Base-by-base conservation (phyloP, 202 grass and related monocot genomes). In the Elaeis oleifera region DNA sequence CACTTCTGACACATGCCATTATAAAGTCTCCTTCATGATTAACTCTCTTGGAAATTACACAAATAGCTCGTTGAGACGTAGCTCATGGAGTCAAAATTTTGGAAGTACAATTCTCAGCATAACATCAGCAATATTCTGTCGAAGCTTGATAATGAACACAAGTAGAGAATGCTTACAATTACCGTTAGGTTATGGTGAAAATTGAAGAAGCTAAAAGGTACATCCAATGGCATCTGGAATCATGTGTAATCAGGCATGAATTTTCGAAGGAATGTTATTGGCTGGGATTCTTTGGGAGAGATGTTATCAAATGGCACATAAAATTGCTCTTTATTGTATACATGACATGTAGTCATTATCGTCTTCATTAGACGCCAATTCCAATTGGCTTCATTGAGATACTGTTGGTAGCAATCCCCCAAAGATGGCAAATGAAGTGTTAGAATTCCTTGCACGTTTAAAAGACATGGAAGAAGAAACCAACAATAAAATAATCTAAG, bases 321-420 rank as follows among this genome's bases (percentile, higher is more conserved):
- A 71, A 82, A 89, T 68, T 71, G 88, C 65, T 97, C 88, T 72
- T 89, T 79, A 71, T 92, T 76, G 25, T 97, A 97, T 9, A 97
- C 79, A 79, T 97, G 94, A 69, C 94, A 97, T 56, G 63, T 79
- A 53, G 94, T 97, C 75, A 97, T 63, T 92, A 97, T 97, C 32
- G 88, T 89, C 74, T 97, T 97, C 94, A 97, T 92, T 56, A 97
- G 69, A 65, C 94, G 79, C 94, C 88, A 97, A 75, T 86, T 97
- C 94, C 94, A 92, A 79, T 76, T 82, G 48, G 88, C 79, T 74
- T 89, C 84, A 61, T 89, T 97, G 59, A 97, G 76, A 81, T 97
- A 92, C 94, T 97, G 78, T 68, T 69, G 27, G 53, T 50, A 67
- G 8, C 55, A 59, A 16, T 44, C 29, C 24, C 6, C 24, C 6